phyloP scores from a whole-genome alignment of 257 asterid species.

The Sherardia arvensis region DNA sequence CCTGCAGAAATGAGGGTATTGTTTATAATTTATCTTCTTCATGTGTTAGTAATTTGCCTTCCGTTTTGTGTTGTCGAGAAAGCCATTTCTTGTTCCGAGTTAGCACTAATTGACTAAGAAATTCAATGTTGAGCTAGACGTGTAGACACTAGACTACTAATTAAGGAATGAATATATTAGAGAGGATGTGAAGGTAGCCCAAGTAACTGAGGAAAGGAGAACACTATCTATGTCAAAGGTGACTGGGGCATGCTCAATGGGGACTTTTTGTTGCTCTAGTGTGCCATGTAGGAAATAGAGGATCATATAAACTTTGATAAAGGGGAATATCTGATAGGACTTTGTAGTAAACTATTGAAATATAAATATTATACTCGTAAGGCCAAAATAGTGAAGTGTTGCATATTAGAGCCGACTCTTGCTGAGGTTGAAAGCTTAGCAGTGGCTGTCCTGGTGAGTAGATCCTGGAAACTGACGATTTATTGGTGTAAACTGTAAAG shows the following conservation, averaged over 20 bases:
- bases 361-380: not conserved
- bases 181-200: not conserved
- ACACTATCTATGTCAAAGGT: not conserved
- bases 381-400: not conserved
- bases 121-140: not conserved
- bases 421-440: not conserved
- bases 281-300: not conserved
- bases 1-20: slow-evolving; percentile 87
- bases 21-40: not conserved
- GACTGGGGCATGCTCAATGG: not conserved
- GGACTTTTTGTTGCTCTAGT: not conserved
- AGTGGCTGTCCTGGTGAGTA: not conserved
- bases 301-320: not conserved
- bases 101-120: not conserved
- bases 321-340: not conserved
- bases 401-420: not conserved
- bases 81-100: not conserved
- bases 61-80: not conserved
- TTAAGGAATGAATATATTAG: not conserved
- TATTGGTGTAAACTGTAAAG: not conserved
- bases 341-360: not conserved
- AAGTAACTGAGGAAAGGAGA: not conserved
- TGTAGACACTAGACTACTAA: not conserved
- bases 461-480: not conserved
- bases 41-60: not conserved